A percentile compares a stretch with the other conserved stretches of the same genome.
These are phyloP conservation scores for Podila epicladia DNA, from an alignment of 192 early-diverging fungal species.

Conservation along the genomic window DNA sequence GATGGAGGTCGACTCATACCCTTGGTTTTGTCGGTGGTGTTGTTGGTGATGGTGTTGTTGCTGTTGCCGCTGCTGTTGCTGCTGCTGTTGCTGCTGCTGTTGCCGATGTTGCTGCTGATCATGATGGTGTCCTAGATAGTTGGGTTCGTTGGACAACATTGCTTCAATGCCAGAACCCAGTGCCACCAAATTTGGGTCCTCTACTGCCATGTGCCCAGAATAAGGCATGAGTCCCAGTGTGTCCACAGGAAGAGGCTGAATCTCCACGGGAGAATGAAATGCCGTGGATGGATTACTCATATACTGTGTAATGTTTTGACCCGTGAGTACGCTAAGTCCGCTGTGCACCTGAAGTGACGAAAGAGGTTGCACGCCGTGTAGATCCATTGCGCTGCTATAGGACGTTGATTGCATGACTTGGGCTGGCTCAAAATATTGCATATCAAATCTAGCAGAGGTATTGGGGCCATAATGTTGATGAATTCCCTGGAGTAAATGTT, in stretches of 20 bases:
- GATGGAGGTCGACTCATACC: not conserved
- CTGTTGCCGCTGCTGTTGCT: not conserved
- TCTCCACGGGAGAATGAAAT: not conserved
- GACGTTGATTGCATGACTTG: not conserved
- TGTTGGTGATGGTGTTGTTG: not conserved
- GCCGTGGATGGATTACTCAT: not conserved
- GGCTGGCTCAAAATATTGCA: not conserved
- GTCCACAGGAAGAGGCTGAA: not conserved
- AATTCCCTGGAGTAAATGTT: not conserved
- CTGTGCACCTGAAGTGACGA: not conserved
- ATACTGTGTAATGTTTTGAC: not conserved
- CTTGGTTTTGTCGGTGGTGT: slow-evolving; percentile 8
- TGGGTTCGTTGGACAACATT: not conserved
- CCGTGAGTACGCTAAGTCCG: not conserved
- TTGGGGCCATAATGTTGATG: not conserved
- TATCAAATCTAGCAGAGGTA: not conserved
- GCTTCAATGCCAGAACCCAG: slow-evolving; percentile 1
- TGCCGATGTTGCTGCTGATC: not conserved
- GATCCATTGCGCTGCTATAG: slow-evolving; percentile 1
- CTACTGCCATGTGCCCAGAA: not conserved
- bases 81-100: not conserved
- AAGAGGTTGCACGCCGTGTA: not conserved
- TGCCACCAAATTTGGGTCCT: not conserved
- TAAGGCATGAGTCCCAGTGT: not conserved
- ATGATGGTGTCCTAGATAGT: not conserved